Base-by-base conservation (phyloP, 495 filamentous ascomycete genomes). In the Aspergillus ostianus region DNA sequence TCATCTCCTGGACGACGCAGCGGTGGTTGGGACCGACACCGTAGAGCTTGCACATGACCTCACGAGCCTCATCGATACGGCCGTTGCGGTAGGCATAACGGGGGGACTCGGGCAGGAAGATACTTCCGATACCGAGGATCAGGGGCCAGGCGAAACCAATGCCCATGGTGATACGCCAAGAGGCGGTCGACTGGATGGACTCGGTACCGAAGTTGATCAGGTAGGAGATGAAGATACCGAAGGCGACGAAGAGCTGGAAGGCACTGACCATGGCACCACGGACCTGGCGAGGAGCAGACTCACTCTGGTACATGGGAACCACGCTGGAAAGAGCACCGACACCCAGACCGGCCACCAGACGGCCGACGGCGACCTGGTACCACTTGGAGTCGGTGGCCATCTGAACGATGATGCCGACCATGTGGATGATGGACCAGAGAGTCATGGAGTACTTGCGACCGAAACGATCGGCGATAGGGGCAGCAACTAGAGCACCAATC, bases 201-300 rank as follows among this genome's bases (percentile, higher is more conserved):
- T 84, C 75, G 23, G 90, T 92, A 44, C 89, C 90, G 69, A 79
- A 94, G 73, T 94, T 92, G 80, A 93, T 81, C 73, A 89, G 85
- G 72, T 91, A 85, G 60, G 90, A 88, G 49, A 86, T 83, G 76
- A 91, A 91, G 73, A 93, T 94, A 63, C 91, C 91, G 58, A 92
- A 80, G 29, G 91, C 91, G 70, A 94, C 90, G 76, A 94, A 92
- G 21, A 95, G 83, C 77, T 95, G 91, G 78, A 95, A 94, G 47
- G 82, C 82, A 53, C 83, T 85, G 61, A 90, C 81, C 59, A 90
- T 81, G 53, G 87, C 77, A 69, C 86, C 87, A 61, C 88, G 84
- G 59, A 91, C 80, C 64, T 86, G 83, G 15, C 74, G 73, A 20
- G 87, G 87, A 53, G 82, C 83, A 49, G 85, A 87, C 70, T 91